Evolutionary conservation across 1,139 yeast species (phyloP).

Genomic region (Chernovozyma sophiae-reginae): DNA sequence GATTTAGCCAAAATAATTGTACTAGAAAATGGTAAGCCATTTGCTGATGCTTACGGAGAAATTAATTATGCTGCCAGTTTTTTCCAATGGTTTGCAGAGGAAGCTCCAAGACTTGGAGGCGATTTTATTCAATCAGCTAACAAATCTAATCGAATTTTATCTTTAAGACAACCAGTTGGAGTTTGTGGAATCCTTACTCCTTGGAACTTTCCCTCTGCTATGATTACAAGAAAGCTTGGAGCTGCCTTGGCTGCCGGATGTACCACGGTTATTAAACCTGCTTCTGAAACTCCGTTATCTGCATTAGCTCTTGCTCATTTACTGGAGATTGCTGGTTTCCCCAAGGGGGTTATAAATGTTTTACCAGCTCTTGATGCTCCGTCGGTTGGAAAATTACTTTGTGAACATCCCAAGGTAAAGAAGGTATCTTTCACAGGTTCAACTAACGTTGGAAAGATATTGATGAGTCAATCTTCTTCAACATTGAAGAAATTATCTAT

Average conservation of each 20-base stretch:
- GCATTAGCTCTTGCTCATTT: slow-evolving; percentile 78
- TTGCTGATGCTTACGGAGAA: slow-evolving; percentile 74
- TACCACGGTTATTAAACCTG: slow-evolving; percentile 86
- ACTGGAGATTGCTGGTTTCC: slow-evolving; percentile 77
- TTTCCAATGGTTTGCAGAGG: slow-evolving; percentile 85
- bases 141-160: slow-evolving; percentile 54
- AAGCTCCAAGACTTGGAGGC: slow-evolving; percentile 76
- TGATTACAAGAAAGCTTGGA: slow-evolving; percentile 88
- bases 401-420: slow-evolving; percentile 36
- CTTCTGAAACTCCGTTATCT: slow-evolving; percentile 81
- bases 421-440: slow-evolving; percentile 59
- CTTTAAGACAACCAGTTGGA: slow-evolving; percentile 79
- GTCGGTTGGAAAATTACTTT: slow-evolving; percentile 59
- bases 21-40: slow-evolving; percentile 82
- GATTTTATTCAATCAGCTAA: slow-evolving; percentile 64
- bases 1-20: slow-evolving; percentile 73
- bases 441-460: slow-evolving; percentile 50
- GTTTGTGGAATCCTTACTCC: slow-evolving; percentile 91
- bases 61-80: slow-evolving; percentile 72
- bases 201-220: slow-evolving; percentile 94
- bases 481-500: slow-evolving; percentile 47
- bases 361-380: slow-evolving; percentile 57
- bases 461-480: slow-evolving; percentile 44
- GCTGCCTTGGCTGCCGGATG: slow-evolving; percentile 95
- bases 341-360: slow-evolving; percentile 78